Conservation (phyloP, 257 asterid genomes). For the Solanum pennellii region DNA sequence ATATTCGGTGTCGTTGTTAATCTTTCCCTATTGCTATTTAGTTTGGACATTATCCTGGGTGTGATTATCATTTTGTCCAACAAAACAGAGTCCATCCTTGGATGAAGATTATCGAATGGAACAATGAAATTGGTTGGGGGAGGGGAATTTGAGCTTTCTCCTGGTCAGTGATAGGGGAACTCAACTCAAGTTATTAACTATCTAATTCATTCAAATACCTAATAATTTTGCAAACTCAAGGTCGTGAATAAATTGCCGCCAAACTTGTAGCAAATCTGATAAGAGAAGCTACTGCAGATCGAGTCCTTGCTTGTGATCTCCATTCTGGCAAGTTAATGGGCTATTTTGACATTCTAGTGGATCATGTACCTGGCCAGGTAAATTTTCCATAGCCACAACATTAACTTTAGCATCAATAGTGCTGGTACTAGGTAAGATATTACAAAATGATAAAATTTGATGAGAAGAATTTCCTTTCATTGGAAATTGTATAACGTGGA, state of each 20-base stretch:
- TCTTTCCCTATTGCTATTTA: too few species aligned
- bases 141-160: background rate
- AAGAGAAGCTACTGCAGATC: conserved; percentile 85
- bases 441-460: background rate
- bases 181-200: background rate
- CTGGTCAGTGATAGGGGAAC: background rate
- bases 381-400: background rate
- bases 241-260: conserved; percentile 89
- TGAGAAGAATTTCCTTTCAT: background rate
- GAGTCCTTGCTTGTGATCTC: conserved; percentile 91
- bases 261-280: conserved; percentile 78
- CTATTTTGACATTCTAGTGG: conserved; percentile 89
- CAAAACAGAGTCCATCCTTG: background rate
- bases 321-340: conserved; percentile 96
- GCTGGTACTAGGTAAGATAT: background rate
- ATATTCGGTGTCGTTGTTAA: too few species aligned
- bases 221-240: conserved; percentile 56
- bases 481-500: background rate
- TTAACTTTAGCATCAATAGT: background rate
- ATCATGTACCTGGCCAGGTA: conserved; percentile 84
- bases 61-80: too few species aligned
- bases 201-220: background rate
- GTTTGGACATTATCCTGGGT: too few species aligned
- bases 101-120: background rate
- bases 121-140: background rate